Evolutionary conservation across 2,329 filamentous ascomycete species (phyloP), one percentile per base, ranked within the genome.

Genomic region (Aspergillus persii): DNA sequence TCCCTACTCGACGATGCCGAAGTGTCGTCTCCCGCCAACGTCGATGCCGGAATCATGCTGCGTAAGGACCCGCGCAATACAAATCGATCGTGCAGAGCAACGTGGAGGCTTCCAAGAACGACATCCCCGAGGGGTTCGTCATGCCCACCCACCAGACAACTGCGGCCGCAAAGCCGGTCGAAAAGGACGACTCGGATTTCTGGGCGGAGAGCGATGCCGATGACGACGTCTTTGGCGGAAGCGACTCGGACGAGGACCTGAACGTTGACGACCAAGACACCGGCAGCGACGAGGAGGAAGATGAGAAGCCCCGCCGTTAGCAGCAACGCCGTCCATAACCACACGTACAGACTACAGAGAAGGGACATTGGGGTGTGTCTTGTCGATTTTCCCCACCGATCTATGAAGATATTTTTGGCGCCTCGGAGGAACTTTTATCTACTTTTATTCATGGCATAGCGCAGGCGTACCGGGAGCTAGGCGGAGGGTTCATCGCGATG

Each of bases 1-100:
- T 89, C 95, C 5, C 86, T 99, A 2, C 86, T 99, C 57, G 95
- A 98, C 73, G 92, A 96, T 68, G 92, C 94, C 12, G 94, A 99
- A 76, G 91, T 96, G 69, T 92, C 88, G 67, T 96, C 92, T 0
- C 92, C 95, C 0, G 95, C 94, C 63, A 98, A 98, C 73, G 93
- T 98, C 57, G 94, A 98, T 67, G 94, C 95, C 2, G 87, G 91
- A 58, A 89, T 97, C 27, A 85, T 92, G 80, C 89, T 96, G 69
- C 88, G 94, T 61, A 91, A 93, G 67, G 77, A 88, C 33, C 86
- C 0, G 79, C 81, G 1, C 76, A 81, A 33, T 99, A 96, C 81
- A 87, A 91, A 70, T 77, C 80, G 48, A 83, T 83, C 67, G 91
- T 94, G 2, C 82, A 79, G 63, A 84, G 86, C 48, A 85, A 92